phyloP scores from a whole-genome alignment of 2,329 filamentous ascomycete genomes.

The Paraconiothyrium brasiliense region DNA sequence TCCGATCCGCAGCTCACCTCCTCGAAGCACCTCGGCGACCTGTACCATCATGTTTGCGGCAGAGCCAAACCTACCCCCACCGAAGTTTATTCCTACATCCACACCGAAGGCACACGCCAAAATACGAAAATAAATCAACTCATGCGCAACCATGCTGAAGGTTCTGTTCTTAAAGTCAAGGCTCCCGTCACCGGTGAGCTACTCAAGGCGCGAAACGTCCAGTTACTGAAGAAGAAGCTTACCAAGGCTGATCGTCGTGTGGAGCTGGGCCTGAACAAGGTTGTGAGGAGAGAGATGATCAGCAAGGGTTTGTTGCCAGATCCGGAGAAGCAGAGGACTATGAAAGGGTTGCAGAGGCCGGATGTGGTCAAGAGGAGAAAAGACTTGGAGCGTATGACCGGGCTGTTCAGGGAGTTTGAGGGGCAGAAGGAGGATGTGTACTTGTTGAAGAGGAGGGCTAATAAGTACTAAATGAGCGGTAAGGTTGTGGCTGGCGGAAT shows the following conservation, averaged over 20 bases:
- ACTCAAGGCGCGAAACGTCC: constrained; percentile 68
- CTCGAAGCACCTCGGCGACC: constrained; percentile 47
- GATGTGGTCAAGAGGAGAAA: neutral
- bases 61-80: constrained; percentile 53
- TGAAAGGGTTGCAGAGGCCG: neutral
- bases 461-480: neutral
- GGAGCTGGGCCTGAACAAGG: constrained; percentile 78
- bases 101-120: constrained; percentile 28
- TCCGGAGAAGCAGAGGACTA: constrained; percentile 61
- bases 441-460: neutral
- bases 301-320: neutral
- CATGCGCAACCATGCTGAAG: constrained; percentile 17
- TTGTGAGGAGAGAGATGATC: constrained; percentile 67
- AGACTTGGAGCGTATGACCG: neutral
- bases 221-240: constrained; percentile 69
- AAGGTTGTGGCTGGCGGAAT: neutral
- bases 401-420: neutral
- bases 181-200: constrained; percentile 34
- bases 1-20: constrained; percentile 71
- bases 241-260: constrained; percentile 78
- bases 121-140: constrained; percentile 29
- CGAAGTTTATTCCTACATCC: constrained; percentile 71
- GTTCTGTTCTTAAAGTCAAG: constrained; percentile 15
- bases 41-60: constrained; percentile 48
- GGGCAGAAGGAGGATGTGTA: neutral